Percentiles rank a stretch among this genome's conserved stretches.
Evolutionary conservation across 1,139 yeast species (phyloP).

Genomic region (Hanseniaspora gamundiae): DNA sequence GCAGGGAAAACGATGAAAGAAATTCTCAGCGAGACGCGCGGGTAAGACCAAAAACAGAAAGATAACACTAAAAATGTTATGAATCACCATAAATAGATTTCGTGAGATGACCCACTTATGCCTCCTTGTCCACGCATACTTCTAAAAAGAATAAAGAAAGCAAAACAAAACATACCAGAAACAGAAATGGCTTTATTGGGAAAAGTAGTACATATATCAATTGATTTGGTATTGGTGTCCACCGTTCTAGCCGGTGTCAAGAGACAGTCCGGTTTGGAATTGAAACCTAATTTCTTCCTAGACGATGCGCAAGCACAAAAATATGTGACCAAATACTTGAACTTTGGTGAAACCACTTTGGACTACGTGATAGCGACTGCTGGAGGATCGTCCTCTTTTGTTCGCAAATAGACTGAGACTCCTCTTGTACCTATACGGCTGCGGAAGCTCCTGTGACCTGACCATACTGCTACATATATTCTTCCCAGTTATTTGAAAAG

Average conservation of each 20-base stretch:
- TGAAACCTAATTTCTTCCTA: constrained; percentile 27
- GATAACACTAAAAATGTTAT: no score
- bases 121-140: no score
- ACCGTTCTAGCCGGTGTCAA: constrained; percentile 83
- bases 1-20: no score
- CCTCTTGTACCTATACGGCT: no score
- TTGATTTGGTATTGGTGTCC: constrained; percentile 68
- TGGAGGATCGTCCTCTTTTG: constrained; percentile 64
- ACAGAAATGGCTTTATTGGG: constrained; percentile 25
- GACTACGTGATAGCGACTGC: constrained; percentile 64
- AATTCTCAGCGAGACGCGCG: no score
- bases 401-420: constrained; percentile 37
- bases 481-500: no score
- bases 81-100: no score
- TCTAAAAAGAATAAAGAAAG: no score
- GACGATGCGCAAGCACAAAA: constrained; percentile 41
- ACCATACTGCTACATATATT: no score
- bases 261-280: constrained; percentile 72
- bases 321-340: constrained; percentile 57
- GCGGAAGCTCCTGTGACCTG: no score
- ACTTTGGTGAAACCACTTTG: constrained; percentile 73
- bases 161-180: not conserved
- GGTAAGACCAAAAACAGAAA: no score
- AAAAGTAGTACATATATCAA: constrained; percentile 52
- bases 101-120: no score